phyloP scores from a whole-genome alignment of 805 yeast species.

The Pichia scutulata region DNA sequence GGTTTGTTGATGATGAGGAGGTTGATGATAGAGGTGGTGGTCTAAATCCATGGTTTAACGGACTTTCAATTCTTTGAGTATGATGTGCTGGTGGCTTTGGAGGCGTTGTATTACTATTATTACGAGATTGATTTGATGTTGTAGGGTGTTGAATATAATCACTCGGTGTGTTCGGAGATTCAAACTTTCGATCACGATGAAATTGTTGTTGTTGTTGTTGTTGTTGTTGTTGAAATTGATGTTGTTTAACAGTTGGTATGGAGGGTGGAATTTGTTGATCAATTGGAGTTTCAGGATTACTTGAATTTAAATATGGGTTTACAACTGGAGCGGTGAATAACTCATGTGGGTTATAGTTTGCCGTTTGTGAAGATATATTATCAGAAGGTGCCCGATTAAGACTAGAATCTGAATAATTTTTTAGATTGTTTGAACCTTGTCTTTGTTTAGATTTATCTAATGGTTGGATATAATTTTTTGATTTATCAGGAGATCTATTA shows the following conservation, averaged over 20 bases:
- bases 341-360: constrained; percentile 6
- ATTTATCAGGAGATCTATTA: neutral
- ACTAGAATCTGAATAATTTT: neutral
- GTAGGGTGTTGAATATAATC: neutral
- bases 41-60: constrained; percentile 4
- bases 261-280: constrained; percentile 12
- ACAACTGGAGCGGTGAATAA: constrained; percentile 10
- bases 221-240: neutral
- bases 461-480: neutral
- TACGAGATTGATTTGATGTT: neutral
- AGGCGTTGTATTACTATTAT: neutral
- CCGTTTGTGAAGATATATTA: constrained; percentile 19
- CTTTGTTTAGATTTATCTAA: neutral
- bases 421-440: neutral
- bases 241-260: neutral
- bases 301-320: constrained; percentile 10
- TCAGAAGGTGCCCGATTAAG: constrained; percentile 21
- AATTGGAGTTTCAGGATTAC: constrained; percentile 10
- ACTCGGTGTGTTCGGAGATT: neutral
- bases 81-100: constrained; percentile 7
- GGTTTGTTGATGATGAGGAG: neutral
- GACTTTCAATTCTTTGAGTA: neutral
- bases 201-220: neutral
- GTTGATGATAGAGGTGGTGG: constrained; percentile 6
- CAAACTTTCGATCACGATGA: neutral